Evolutionary conservation across 306 rosid species (phyloP).

Genomic region (Acacia crassicarpa): DNA sequence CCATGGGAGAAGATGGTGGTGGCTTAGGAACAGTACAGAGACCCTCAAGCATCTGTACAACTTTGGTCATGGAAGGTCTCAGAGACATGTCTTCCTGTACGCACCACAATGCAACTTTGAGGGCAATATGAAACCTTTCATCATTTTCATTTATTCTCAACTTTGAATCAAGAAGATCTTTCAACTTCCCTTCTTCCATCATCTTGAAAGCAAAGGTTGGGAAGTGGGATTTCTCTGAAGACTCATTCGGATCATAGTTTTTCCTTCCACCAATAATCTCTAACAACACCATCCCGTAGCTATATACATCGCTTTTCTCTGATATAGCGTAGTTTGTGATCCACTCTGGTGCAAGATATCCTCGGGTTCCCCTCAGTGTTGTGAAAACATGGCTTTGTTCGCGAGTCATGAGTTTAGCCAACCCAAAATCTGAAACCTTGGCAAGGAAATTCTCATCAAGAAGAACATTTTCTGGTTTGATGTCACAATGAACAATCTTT

Average conservation of each 20-base stretch:
- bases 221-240: neutral
- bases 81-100: neutral
- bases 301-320: neutral
- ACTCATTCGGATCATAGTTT: neutral
- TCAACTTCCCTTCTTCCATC: neutral
- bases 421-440: slow-evolving; percentile 65
- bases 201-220: neutral
- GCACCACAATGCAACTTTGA: neutral
- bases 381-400: neutral
- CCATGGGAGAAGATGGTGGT: neutral
- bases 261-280: neutral
- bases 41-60: neutral
- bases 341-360: neutral
- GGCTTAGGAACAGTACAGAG: neutral
- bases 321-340: neutral
- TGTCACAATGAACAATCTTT: slow-evolving; percentile 91
- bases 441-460: slow-evolving; percentile 71
- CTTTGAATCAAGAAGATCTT: neutral
- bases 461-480: slow-evolving; percentile 94
- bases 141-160: neutral
- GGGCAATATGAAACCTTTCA: neutral
- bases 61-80: neutral
- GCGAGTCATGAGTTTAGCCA: neutral
- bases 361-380: neutral
- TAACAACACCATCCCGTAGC: neutral